A percentile compares a stretch with the other conserved stretches of the same genome.
Conservation (phyloP, 345 rosid species). For the Laguncularia racemosa region DNA sequence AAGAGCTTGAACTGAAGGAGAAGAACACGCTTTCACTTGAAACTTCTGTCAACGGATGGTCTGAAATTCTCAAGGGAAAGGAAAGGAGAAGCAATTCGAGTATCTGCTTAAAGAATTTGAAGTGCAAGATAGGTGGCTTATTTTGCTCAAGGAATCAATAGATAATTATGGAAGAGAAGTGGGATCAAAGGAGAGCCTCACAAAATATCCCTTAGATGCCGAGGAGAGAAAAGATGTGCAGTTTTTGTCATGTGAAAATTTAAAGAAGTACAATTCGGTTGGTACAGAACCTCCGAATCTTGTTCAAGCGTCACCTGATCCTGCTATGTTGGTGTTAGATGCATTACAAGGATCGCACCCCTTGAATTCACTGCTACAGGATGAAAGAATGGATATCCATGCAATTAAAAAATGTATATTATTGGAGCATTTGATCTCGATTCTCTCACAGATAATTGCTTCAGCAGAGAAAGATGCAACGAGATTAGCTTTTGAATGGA, state of each 20-base stretch:
- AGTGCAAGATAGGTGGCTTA: slow-evolving; percentile 12
- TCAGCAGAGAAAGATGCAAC: slow-evolving; percentile 25
- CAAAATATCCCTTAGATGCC: not conserved
- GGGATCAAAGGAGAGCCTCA: not conserved
- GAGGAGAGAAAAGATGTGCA: slow-evolving; percentile 29
- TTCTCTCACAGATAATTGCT: slow-evolving; percentile 16
- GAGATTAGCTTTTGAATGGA: slow-evolving; percentile 30
- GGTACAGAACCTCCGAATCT: slow-evolving; percentile 14
- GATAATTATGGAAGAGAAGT: too few relatives aligned
- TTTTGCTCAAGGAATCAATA: too few relatives aligned
- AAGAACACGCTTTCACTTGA: slow-evolving; percentile 12
- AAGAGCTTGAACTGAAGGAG: slow-evolving; percentile 13
- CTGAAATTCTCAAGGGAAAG: slow-evolving; percentile 9
- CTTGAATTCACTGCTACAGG: slow-evolving; percentile 11
- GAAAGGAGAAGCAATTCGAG: slow-evolving; percentile 16
- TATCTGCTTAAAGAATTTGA: slow-evolving; percentile 9
- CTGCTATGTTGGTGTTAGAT: slow-evolving; percentile 43
- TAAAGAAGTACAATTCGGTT: slow-evolving; percentile 18
- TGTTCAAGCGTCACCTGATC: slow-evolving; percentile 25
- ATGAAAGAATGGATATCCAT: slow-evolving; percentile 12
- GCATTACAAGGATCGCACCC: slow-evolving; percentile 32
- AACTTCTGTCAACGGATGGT: slow-evolving; percentile 1
- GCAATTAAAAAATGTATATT: slow-evolving; percentile 28
- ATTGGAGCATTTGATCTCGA: slow-evolving; percentile 28
- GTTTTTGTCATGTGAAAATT: slow-evolving; percentile 27